A percentile compares a stretch with the other conserved stretches of the same genome.
These are phyloP conservation scores for Meira miltonrushii DNA, from an alignment of 1,284 basidiomycete species.

Conservation along the genomic window DNA sequence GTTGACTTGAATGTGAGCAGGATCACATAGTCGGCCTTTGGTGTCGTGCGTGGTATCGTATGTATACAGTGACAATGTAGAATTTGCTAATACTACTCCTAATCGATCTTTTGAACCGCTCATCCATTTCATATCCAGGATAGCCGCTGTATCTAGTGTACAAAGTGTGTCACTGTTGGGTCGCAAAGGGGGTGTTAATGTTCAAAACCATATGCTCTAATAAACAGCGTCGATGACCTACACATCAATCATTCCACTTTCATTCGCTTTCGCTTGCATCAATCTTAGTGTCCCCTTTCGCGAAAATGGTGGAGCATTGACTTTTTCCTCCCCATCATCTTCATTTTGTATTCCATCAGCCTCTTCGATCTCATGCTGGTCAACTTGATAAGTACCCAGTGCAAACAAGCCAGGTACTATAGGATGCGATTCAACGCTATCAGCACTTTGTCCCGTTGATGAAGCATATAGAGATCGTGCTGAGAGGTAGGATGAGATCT, in stretches of 20 bases:
- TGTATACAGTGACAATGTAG: background rate
- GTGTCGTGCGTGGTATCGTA: background rate
- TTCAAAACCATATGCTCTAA: no score
- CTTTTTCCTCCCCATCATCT: background rate
- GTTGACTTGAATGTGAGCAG: constrained; percentile 33
- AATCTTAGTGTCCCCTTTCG: constrained; percentile 10
- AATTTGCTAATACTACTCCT: constrained; percentile 4
- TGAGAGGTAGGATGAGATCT: background rate
- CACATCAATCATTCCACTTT: constrained; percentile 12
- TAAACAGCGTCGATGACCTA: no score
- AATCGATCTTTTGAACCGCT: background rate
- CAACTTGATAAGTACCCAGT: constrained; percentile 49
- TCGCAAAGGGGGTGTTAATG: no score
- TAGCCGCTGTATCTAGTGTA: constrained; percentile 28
- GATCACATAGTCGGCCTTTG: constrained; percentile 10
- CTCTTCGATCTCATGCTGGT: constrained; percentile 27
- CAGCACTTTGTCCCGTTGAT: constrained; percentile 44
- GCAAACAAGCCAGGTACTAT: constrained; percentile 32
- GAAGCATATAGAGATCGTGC: constrained; percentile 21
- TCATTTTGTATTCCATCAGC: constrained; percentile 1
- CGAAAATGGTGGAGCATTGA: constrained; percentile 5
- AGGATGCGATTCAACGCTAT: constrained; percentile 47
- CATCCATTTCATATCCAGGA: constrained; percentile 51
- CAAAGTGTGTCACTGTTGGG: background rate
- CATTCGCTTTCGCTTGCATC: background rate